Evolutionary conservation across 139 green algal genomes (phyloP).

Genomic region (Auxenochlorella protothecoides): DNA sequence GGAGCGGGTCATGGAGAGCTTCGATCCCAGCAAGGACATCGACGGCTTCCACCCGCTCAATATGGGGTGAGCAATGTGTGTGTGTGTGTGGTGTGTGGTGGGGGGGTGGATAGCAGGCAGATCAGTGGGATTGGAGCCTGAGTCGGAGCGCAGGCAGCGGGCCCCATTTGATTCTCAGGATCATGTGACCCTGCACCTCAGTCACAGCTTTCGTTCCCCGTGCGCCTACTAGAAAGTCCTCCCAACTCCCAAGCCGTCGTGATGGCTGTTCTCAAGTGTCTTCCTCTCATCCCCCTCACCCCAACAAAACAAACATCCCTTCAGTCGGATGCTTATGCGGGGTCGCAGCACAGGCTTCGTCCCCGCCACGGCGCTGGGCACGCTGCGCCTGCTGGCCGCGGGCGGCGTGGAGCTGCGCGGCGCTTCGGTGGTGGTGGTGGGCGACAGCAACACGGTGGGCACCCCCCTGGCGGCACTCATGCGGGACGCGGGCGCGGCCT

Average conservation of each 20-base stretch:
- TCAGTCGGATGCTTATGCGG: conserved; percentile 19
- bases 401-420: conserved; percentile 37
- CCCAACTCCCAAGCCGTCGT: too few species aligned
- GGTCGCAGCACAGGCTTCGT: conserved; percentile 39
- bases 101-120: too few species aligned
- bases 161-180: too few species aligned
- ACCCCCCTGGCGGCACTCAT: conserved; percentile 89
- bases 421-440: conserved; percentile 74
- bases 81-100: too few species aligned
- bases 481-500: conserved; percentile 49
- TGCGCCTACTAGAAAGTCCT: too few species aligned
- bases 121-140: too few species aligned
- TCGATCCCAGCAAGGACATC: conserved; percentile 86
- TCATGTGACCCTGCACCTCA: too few species aligned
- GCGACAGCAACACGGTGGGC: conserved; percentile 89
- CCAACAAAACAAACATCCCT: neutral
- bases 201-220: too few species aligned
- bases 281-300: neutral
- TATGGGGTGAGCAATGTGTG: conserved; percentile 48
- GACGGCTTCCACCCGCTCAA: conserved; percentile 96
- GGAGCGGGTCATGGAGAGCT: conserved; percentile 64
- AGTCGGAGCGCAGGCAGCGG: too few species aligned
- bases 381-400: conserved; percentile 46
- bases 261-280: too few species aligned
- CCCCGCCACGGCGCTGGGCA: conserved; percentile 64